Evolutionary conservation across 768 basidiomycete species (phyloP).

Genomic region (Mycena albidolilacea): DNA sequence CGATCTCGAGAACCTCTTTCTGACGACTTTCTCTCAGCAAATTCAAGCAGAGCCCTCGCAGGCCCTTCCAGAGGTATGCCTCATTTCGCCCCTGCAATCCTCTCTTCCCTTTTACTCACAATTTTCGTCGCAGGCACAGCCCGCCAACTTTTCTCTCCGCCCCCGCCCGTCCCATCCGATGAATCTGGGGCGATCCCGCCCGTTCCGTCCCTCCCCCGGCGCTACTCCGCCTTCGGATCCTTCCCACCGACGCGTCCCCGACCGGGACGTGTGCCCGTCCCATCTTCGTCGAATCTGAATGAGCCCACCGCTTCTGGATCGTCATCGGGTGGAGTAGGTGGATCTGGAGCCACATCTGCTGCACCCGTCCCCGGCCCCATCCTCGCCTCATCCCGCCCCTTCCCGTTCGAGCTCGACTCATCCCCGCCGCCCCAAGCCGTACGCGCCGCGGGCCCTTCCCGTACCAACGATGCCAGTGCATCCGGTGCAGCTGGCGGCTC

Average conservation of each 20-base stretch:
- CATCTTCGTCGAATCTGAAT: conserved; percentile 66
- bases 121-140: conserved; percentile 20
- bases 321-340: conserved; percentile 49
- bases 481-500: no score
- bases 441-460: no score
- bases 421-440: conserved; percentile 39
- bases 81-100: background rate
- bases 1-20: background rate
- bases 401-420: conserved; percentile 17
- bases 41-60: background rate
- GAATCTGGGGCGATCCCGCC: conserved; percentile 60
- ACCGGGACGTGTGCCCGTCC: conserved; percentile 49
- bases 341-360: no score
- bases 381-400: conserved; percentile 39
- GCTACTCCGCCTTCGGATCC: conserved; percentile 50
- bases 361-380: conserved; percentile 43
- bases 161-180: conserved; percentile 51
- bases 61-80: background rate
- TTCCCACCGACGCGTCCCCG: conserved; percentile 54
- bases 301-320: conserved; percentile 39
- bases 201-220: conserved; percentile 63
- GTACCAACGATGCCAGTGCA: no score
- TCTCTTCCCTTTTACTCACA: background rate
- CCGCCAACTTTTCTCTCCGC: conserved; percentile 61
- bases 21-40: background rate